Base-by-base conservation (phyloP, 2,329 filamentous ascomycete species). In the Aspergillus melleus region DNA sequence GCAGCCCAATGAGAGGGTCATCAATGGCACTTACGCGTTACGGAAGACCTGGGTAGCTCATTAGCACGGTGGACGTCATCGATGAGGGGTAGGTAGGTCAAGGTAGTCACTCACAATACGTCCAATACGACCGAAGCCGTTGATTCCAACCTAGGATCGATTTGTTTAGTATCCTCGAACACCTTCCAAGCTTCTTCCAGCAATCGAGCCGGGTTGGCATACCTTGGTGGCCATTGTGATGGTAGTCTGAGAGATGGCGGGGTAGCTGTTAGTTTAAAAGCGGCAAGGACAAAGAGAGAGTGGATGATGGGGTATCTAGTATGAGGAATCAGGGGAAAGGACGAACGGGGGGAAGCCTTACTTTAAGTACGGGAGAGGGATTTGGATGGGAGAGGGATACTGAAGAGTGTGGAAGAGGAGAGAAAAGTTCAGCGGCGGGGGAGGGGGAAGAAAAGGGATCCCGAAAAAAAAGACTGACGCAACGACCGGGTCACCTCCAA, bases 81-180 rank as follows among this genome's bases (percentile, higher is more conserved):
- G 42, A n/a, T 26, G 19, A 4, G 51, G 44, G 24, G 20, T 36
- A 42, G 30, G 20, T 36, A 42, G 30, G 19, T 53, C 19, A 58
- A 16, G 49, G 44, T 10, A 57, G 16, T 49, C 22, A 79, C 79
- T 75, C 74, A 82, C 87, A 81, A 99, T 97, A 81, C 95, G 91
- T 77, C 95, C 95, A 83, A 99, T 99, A 83, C 95, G 93, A 85
- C 95, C 95, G 86, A 99, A 99, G 82, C 95, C 94, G 90, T 97
- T 98, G 90, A 96, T 97, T 81, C 92, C 92, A 79, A 96, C 91
- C 88, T 96, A 54, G 16, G 60, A 49, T 52, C 51, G 39, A 55
- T 52, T 2, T 46, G 52, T 46, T 64, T 14, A 61, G 59, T 60
- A 55, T 53, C 10, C 26, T 24, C 20, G 44, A 47, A 47, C 11